Base-by-base conservation (phyloP, 305 asterid species). In the Solanum hybrid region DNA sequence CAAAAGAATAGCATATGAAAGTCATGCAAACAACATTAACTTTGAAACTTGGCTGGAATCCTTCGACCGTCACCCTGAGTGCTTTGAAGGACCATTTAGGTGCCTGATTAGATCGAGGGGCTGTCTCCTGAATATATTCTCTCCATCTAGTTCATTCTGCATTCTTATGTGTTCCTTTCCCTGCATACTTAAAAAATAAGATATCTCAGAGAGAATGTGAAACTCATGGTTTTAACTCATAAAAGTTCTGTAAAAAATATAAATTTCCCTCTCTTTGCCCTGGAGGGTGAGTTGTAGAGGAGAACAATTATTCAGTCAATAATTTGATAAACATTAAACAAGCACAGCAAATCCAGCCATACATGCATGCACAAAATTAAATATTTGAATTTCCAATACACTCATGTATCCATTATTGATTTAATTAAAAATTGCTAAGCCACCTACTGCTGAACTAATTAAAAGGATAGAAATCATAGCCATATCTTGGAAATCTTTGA, bases 21-120 rank as follows among this genome's bases (percentile, higher is more conserved):
- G 40, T 22, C 72, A 16, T 27, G 71, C 22, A 72, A 14, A 29
- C 38, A 38, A 87, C 64, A 87, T 38, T 69, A 71, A 46, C 31
- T 84, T 51, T 51, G 40, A 84, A 31, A 84, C 87, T 84, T 72
- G 66, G 22, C 51, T 71, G 82, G 88, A 89, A 34, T 35, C 87
- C 11, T 37, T 89, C 31, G 38, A 82, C 8, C 8, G n/a, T 38
- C 79, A 80, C 20, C 71, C 77, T 66, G 22, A 81, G 31, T 26
- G 69, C 84, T 81, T 66, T 38, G 88, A 89, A 84, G 86, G 46
- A 29, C 32, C 87, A 16, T 89, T 27, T 69, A 77, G 86, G 89
- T 32, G 75, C 79, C 75, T 51, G 78, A 34, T 89, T 71, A 42
- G 51, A 81, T 66, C 29, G 1, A 81, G 90, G 79, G 56, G 12